Base-by-base conservation (phyloP, 768 basidiomycete genomes). In the Asterophora parasitica region DNA sequence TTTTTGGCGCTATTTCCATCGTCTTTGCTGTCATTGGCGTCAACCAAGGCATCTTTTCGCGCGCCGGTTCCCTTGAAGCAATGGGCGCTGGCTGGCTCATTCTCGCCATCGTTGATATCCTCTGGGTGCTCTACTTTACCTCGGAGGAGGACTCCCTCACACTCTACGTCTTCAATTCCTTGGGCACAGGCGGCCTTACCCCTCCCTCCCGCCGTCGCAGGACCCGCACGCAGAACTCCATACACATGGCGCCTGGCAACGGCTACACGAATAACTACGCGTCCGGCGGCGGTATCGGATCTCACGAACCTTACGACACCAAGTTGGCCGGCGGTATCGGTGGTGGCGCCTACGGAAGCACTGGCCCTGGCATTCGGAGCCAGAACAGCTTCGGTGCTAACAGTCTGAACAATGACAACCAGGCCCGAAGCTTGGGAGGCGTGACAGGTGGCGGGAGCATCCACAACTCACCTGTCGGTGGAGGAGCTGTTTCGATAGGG, bases 71-170 rank as follows among this genome's bases (percentile, higher is more conserved):
- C 3, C 68, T 82, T 48, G 83, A 88, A 53, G 91, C 94, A 7
- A 83, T 92, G 76, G 86, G 88, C 23, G 92, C 89, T 3, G 96
- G 95, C 50, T 99, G 91, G 90, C 79, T 99, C 58, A 82, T 99
- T 52, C 79, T 95, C 44, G 73, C 92, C 27, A 79, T 97, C 52
- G 88, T 94, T 48, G 77, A 98, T 74, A 88, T 98, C 62, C 69
- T 98, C 50, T 99, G 95, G 95, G 82, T 94, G 11, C 80, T 97
- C 50, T 96, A 92, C 73, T 95, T 99, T 67, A 96, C 94, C 2
- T 90, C 94, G 1, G 94, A 97, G 60, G 93, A 96, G 59, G 92
- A 94, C 61, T 92, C 92, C 0, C 82, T 92, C 53, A 68, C 77
- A 23, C 78, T 92, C 42, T 79, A 93, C 66, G 58, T 95, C 53